A percentile compares a stretch with the other conserved stretches of the same genome.
phyloP scores from a whole-genome alignment of 2,329 filamentous ascomycete species.

The Metarhizium guizhouense region DNA sequence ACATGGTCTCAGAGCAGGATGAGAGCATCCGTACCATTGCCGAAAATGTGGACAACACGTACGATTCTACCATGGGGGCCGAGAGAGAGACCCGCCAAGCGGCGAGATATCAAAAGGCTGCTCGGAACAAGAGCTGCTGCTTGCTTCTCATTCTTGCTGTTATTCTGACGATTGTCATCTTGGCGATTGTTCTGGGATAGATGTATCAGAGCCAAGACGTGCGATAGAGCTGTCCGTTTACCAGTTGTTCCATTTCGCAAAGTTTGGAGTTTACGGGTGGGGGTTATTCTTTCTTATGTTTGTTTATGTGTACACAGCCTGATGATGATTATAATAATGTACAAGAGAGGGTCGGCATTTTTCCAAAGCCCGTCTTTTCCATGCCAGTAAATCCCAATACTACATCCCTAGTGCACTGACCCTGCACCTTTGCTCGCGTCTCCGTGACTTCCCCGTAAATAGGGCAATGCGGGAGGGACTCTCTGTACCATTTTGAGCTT shows the following conservation, averaged over 20 bases:
- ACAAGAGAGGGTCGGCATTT: conserved; percentile 6
- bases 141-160: conserved; percentile 80
- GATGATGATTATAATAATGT: conserved; percentile 3
- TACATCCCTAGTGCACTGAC: background rate
- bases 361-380: conserved; percentile 4
- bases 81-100: conserved; percentile 80
- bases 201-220: background rate
- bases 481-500: conserved; percentile 10
- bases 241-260: background rate
- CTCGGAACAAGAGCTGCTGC: conserved; percentile 89
- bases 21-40: conserved; percentile 77
- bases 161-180: conserved; percentile 79
- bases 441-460: conserved; percentile 10
- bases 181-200: conserved; percentile 74
- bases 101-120: conserved; percentile 88
- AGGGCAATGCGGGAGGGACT: conserved; percentile 11
- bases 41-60: conserved; percentile 77
- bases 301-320: conserved; percentile 5
- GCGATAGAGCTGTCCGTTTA: background rate
- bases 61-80: conserved; percentile 74
- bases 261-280: conserved; percentile 6
- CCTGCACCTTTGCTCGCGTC: background rate
- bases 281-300: background rate
- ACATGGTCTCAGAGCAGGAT: conserved; percentile 92
- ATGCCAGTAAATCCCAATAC: conserved; percentile 6